Evolutionary conservation across 164 flowering plant species (phyloP), one percentile per base, ranked within the genome.

Genomic region (Protea cynaroides): DNA sequence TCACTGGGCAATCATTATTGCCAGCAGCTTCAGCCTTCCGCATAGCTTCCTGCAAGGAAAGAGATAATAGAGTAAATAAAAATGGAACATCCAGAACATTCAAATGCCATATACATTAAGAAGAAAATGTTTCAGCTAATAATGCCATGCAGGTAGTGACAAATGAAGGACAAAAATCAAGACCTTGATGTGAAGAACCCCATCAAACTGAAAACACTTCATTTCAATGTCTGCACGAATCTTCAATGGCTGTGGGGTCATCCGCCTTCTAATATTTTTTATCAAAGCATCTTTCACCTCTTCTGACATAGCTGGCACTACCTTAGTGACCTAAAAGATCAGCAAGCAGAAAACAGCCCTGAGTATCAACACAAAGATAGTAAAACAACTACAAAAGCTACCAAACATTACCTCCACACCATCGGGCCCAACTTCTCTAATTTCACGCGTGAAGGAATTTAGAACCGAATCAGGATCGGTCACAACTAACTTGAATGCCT

Each of bases 161-260:
- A 52, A 36, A 4, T 44, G 17, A 57, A 37, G 58, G 25, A 50
- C 59, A 40, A 40, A 10, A 63, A 71, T 25, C 61, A 46, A 46
- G 21, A 88, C 99, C 97, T 94, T 91, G 44, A 94, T 91, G 79
- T 94, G 97, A 73, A 94, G 90, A 73, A 94, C 90, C 19, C 99
- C 99, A 74, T 94, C 97, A 79, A 89, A 88, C 78, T 88, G 94
- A 65, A 92, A 89, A 74, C 99, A 94, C 61, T 82, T 94, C 96
- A 94, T 85, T 66, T 94, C 99, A 68, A 94, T 83, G 68, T 94
- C 97, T 67, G 96, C 99, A 23, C 90, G 83, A 58, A 94, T 91
- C 77, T 89, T 94, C 77, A 89, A 63, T 18, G 99, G 90, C 50
- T 92, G 97, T 15, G 96, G 97, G 8, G 96, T 94, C 99, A 94